Evolutionary conservation across 2,329 filamentous ascomycete genomes (phyloP).

Genomic region (Exophiala xenobiotica): DNA sequence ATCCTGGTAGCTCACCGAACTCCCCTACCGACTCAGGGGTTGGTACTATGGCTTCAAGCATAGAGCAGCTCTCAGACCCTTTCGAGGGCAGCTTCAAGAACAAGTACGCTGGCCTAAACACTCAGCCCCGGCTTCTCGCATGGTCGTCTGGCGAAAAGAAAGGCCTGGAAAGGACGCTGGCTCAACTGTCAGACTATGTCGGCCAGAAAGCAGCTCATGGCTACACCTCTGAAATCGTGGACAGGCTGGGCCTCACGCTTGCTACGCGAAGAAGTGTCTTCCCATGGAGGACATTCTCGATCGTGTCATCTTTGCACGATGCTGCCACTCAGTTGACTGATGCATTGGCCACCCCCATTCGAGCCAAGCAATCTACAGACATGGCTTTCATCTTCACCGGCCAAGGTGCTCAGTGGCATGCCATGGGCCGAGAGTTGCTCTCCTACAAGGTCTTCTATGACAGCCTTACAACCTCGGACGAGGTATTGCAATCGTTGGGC

Average conservation of each 20-base stretch:
- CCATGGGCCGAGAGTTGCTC: slow-evolving; percentile 25
- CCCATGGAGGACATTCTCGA: slow-evolving; percentile 10
- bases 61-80: neutral
- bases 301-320: slow-evolving; percentile 2
- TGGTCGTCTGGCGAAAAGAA: slow-evolving; percentile 6
- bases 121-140: slow-evolving; percentile 1
- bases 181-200: neutral
- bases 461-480: slow-evolving; percentile 10
- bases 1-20: neutral
- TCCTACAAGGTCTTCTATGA: slow-evolving; percentile 16
- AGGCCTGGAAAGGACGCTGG: neutral
- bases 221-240: neutral
- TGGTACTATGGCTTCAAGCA: neutral
- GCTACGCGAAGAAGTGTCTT: slow-evolving; percentile 7
- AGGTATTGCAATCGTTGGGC: slow-evolving; percentile 19
- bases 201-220: neutral
- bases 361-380: slow-evolving; percentile 2
- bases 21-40: slow-evolving; percentile 2
- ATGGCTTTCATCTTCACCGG: slow-evolving; percentile 25
- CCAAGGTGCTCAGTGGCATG: slow-evolving; percentile 28
- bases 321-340: slow-evolving; percentile 3
- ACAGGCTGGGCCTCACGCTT: slow-evolving; percentile 9
- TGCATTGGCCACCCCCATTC: neutral
- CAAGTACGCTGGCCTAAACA: neutral
- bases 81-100: neutral